Evolutionary conservation across 2,329 filamentous ascomycete species (phyloP).

Genomic region (Calonectria multiphialidica): DNA sequence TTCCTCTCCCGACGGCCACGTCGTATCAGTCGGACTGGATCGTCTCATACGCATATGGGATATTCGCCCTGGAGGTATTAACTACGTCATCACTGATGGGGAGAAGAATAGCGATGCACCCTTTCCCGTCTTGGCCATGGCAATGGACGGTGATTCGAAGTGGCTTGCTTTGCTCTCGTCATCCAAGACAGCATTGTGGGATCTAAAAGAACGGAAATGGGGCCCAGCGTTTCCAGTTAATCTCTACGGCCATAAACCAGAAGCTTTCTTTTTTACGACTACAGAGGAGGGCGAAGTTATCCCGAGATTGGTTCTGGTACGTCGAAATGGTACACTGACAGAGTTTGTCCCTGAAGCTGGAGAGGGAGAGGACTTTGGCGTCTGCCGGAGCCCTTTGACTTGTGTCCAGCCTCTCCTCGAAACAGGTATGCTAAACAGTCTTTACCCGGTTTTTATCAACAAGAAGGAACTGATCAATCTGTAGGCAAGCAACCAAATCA

Average conservation of each 20-base stretch:
- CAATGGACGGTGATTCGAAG: slow-evolving; percentile 73
- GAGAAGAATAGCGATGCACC: slow-evolving; percentile 56
- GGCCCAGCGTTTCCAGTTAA: slow-evolving; percentile 67
- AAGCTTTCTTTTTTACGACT: slow-evolving; percentile 73
- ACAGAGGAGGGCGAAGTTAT: slow-evolving; percentile 48
- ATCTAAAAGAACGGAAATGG: slow-evolving; percentile 68
- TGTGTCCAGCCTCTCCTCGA: slow-evolving; percentile 61
- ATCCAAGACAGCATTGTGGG: slow-evolving; percentile 72
- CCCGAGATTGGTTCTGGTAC: slow-evolving; percentile 70
- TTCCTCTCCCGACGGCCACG: slow-evolving; percentile 71
- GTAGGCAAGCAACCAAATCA: slow-evolving; percentile 26
- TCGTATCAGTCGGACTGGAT: slow-evolving; percentile 79
- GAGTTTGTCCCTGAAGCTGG: slow-evolving; percentile 65
- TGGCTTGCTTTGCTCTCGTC: slow-evolving; percentile 76
- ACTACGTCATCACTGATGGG: slow-evolving; percentile 56
- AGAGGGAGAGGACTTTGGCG: slow-evolving; percentile 54
- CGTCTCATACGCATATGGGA: slow-evolving; percentile 77
- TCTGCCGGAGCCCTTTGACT: slow-evolving; percentile 66
- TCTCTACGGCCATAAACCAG: slow-evolving; percentile 63
- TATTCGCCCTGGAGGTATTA: slow-evolving; percentile 58
- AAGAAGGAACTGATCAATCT: background rate
- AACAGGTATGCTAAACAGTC: slow-evolving; percentile 52
- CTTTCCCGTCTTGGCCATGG: slow-evolving; percentile 72
- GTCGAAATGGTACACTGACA: slow-evolving; percentile 72
- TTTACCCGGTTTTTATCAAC: background rate